Percentiles rank a stretch among this genome's conserved stretches.
Conservation (phyloP, 192 early-diverging fungal genomes). For the Linnemannia zychae region DNA sequence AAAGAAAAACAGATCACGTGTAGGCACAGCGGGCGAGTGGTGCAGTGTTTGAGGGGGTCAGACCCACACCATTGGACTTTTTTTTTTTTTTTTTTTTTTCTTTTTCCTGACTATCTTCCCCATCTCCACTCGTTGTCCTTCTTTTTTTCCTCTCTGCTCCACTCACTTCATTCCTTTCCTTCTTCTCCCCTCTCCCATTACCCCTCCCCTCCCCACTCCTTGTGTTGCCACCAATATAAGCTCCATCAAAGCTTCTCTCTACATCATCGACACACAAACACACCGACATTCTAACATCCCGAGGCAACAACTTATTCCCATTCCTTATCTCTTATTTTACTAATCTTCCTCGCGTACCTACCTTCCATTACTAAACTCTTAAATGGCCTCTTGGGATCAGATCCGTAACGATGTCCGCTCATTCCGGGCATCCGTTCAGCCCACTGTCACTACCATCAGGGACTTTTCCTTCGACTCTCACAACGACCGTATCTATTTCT, state of each 20-base stretch:
- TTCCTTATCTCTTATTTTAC: neutral
- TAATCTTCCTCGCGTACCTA: neutral
- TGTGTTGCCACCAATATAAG: neutral
- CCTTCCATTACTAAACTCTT: neutral
- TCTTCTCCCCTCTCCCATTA: neutral
- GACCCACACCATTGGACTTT: neutral
- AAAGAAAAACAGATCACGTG: neutral
- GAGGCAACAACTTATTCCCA: neutral
- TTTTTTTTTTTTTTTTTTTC: neutral
- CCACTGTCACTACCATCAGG: slow-evolving; percentile 58
- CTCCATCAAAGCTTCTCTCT: neutral
- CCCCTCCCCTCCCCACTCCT: neutral
- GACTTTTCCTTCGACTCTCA: slow-evolving; percentile 70
- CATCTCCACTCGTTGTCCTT: neutral
- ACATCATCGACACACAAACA: neutral
- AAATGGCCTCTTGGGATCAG: slow-evolving; percentile 68
- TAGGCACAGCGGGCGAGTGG: slow-evolving; percentile 4
- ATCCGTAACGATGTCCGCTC: slow-evolving; percentile 68
- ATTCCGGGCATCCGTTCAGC: slow-evolving; percentile 62
- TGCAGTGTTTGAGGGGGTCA: neutral
- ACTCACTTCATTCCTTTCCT: too few species aligned
- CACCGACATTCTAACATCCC: neutral
- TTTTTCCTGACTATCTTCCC: too few species aligned
- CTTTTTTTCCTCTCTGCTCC: too few species aligned
- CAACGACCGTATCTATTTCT: slow-evolving; percentile 64